Evolutionary conservation across 768 basidiomycete species (phyloP), one percentile per base, ranked within the genome.

Genomic region (Tremella mesenterica): DNA sequence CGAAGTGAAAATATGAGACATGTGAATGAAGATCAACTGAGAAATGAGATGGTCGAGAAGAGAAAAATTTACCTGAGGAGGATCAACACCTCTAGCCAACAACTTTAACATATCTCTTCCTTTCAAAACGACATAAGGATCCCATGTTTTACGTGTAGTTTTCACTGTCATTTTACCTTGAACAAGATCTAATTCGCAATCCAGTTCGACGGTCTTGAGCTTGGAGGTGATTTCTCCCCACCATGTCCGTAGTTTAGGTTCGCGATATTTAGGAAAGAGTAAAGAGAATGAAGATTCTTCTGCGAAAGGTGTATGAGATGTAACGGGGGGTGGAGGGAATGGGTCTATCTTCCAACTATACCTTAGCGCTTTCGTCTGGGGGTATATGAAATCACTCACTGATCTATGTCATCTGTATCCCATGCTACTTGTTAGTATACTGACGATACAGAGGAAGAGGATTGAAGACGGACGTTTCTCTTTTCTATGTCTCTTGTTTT

Each of bases 281-380:
- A 95, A 93, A 9, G 93, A 93, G 66, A 97, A 99, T 0, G 90
- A 93, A 2, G 91, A 95, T 77, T 99, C 95, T 73, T 97, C 93
- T 1, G 83, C 79, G 75, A 99, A 90, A 2, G 73, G 69, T 20
- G 53, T 52, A 38, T 67, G 65, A 7, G 53, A 36, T 1, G 86
- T 78, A 0, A 86, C 86, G 13, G 80, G 83, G 65, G 83, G 84
- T 4, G 80, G 77, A 10, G 67, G 61, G 74, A 96, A 96, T 5
- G 84, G 74, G 25, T 92, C 85, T 46, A 97, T 75, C 75, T 86
- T 87, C 95, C 95, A 99, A 84, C 86, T 60, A 33, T 2, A 25
- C 18, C 27, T 47, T 18, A 25, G 30, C 33, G 33, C 29, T 18
- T 18, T 26, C 20, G 23, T 27, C 18, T 45, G 30, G 9, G 7